Evolutionary conservation across 495 filamentous ascomycete species (phyloP).

Genomic region (Hapsidospora chrysogenum): DNA sequence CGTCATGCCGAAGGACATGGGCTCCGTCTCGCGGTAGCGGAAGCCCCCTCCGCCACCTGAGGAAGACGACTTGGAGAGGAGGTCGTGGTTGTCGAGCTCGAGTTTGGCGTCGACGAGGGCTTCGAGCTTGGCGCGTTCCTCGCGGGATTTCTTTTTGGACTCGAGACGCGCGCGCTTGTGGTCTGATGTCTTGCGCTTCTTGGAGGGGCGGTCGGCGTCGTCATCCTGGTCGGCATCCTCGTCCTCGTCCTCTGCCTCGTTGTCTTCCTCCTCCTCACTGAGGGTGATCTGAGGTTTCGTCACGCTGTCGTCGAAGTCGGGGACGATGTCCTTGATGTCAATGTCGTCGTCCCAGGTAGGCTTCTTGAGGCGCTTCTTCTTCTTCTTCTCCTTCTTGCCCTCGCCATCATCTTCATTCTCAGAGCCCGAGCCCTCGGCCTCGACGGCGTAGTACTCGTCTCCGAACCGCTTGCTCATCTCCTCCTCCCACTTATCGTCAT

Average conservation of each 20-base stretch:
- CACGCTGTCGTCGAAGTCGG: constrained; percentile 56
- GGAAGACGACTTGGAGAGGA: constrained; percentile 18
- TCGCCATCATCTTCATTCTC: constrained; percentile 15
- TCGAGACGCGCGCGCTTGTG: constrained; percentile 48
- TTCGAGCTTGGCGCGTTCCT: constrained; percentile 70
- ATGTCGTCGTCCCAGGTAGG: constrained; percentile 95
- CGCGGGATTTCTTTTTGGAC: constrained; percentile 55
- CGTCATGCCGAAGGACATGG: constrained; percentile 74
- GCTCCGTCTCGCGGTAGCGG: constrained; percentile 87
- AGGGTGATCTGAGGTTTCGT: constrained; percentile 34
- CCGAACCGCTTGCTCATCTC: constrained; percentile 81
- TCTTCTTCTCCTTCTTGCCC: constrained; percentile 20
- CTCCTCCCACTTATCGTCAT: constrained; percentile 70
- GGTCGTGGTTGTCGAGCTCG: constrained; percentile 46
- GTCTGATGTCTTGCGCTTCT: constrained; percentile 46
- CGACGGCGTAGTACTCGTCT: constrained; percentile 69
- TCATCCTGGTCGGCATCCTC: constrained; percentile 22
- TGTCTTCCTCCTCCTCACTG: constrained; percentile 33
- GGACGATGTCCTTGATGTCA: constrained; percentile 81
- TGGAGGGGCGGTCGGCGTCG: constrained; percentile 19
- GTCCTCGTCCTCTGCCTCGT: constrained; percentile 10
- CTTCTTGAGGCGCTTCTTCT: constrained; percentile 58
- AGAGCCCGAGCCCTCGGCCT: constrained; percentile 26
- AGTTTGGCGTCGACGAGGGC: constrained; percentile 71
- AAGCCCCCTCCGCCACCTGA: constrained; percentile 29